Evolutionary conservation across 2,329 filamentous ascomycete genomes (phyloP).

Genomic region (Sclerotinia nivalis): DNA sequence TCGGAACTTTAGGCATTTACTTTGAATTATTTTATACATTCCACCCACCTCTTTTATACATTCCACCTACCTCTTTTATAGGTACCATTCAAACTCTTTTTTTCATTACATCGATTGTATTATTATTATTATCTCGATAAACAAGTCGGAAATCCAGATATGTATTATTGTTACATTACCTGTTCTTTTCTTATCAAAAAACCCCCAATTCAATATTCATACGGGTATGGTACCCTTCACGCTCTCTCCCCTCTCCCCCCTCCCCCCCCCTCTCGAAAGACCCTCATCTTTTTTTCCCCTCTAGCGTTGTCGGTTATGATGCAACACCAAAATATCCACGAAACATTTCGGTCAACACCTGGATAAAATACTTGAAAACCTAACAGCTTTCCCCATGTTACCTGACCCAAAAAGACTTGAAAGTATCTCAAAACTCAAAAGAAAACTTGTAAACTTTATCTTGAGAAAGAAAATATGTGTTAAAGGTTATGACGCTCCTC

Average conservation of each 20-base stretch:
- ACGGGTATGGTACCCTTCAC: background rate
- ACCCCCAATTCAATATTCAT: too few species aligned
- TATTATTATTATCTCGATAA: too few species aligned
- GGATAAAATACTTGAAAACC: background rate
- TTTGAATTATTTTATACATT: too few species aligned
- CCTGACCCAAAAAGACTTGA: slow-evolving; percentile 1
- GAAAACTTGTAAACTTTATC: background rate
- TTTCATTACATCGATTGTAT: too few species aligned
- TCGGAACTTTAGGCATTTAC: background rate
- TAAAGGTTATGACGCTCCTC: slow-evolving; percentile 10
- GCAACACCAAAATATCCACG: slow-evolving; percentile 19
- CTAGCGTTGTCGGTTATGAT: slow-evolving; percentile 16
- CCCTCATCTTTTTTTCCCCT: slow-evolving; percentile 5
- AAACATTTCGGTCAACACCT: slow-evolving; percentile 11
- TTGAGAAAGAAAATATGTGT: slow-evolving; percentile 8
- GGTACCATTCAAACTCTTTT: too few species aligned
- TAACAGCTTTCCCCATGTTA: slow-evolving; percentile 10
- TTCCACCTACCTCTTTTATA: too few species aligned
- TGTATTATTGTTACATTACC: too few species aligned
- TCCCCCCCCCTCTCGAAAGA: background rate
- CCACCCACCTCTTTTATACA: too few species aligned
- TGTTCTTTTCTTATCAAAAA: too few species aligned
- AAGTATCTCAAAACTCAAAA: slow-evolving; percentile 4
- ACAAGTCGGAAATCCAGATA: too few species aligned
- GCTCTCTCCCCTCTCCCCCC: too few species aligned